phyloP scores from a whole-genome alignment of 2,329 filamentous ascomycete species.

The Aspergillus jensenii region DNA sequence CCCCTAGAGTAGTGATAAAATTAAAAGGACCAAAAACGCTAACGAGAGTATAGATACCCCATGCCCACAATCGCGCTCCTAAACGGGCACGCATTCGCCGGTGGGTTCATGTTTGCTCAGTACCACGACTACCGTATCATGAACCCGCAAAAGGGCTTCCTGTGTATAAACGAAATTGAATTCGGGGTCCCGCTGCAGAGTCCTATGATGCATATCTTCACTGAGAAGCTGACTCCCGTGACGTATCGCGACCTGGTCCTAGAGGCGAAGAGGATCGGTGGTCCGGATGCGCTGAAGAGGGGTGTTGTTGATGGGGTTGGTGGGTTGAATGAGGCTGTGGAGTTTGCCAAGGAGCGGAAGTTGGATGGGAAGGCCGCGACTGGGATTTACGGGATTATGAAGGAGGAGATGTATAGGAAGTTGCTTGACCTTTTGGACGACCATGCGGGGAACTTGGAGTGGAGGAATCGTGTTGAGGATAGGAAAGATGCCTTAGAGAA shows the following conservation, averaged over 20 bases:
- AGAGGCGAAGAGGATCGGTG: slow-evolving; percentile 70
- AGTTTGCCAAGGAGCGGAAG: slow-evolving; percentile 59
- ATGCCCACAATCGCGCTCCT: slow-evolving; percentile 81
- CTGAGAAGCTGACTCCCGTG: slow-evolving; percentile 60
- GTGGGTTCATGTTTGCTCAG: slow-evolving; percentile 77
- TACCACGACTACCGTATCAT: slow-evolving; percentile 82
- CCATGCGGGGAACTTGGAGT: slow-evolving; percentile 48
- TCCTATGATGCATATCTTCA: slow-evolving; percentile 73
- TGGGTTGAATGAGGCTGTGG: slow-evolving; percentile 62
- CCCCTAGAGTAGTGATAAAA: not conserved
- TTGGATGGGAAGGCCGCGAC: slow-evolving; percentile 63
- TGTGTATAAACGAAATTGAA: slow-evolving; percentile 79
- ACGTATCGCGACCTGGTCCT: slow-evolving; percentile 66
- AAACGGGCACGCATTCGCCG: slow-evolving; percentile 80
- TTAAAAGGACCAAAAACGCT: not conserved
- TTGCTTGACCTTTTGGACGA: slow-evolving; percentile 59
- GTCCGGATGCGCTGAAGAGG: slow-evolving; percentile 60
- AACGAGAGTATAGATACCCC: slow-evolving; percentile 54
- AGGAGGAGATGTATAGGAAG: slow-evolving; percentile 73
- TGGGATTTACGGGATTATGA: slow-evolving; percentile 69
- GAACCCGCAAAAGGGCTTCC: slow-evolving; percentile 67
- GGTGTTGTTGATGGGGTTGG: slow-evolving; percentile 70
- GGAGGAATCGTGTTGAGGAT: slow-evolving; percentile 49
- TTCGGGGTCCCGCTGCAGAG: slow-evolving; percentile 74
- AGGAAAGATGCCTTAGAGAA: slow-evolving; percentile 49